Evolutionary conservation across 2,329 filamentous ascomycete genomes (phyloP).

Genomic region (Fusarium piperis): DNA sequence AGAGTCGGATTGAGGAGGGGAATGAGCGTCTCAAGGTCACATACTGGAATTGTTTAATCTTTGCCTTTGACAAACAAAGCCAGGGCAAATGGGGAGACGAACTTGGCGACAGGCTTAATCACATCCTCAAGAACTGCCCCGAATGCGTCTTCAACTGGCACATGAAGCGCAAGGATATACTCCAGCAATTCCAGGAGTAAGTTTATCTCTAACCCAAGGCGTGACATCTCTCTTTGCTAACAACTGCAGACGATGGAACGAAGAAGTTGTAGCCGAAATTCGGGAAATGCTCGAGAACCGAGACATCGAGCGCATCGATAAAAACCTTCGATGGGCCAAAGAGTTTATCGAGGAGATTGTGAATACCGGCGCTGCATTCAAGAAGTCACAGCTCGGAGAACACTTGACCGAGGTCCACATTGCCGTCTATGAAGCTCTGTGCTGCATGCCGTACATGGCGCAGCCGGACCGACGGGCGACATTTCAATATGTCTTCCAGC

Average conservation of each 20-base stretch:
- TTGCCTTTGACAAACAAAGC: conserved; percentile 71
- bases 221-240: conserved; percentile 29
- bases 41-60: conserved; percentile 73
- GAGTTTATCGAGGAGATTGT: conserved; percentile 64
- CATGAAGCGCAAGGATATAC: conserved; percentile 69
- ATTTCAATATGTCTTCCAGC: conserved; percentile 85
- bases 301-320: conserved; percentile 70
- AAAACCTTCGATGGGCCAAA: conserved; percentile 66
- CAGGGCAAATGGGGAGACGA: conserved; percentile 68
- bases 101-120: conserved; percentile 67
- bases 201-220: conserved; percentile 28
- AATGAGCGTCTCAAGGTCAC: conserved; percentile 67
- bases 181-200: conserved; percentile 71
- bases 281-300: conserved; percentile 65
- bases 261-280: conserved; percentile 62
- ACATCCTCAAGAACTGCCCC: conserved; percentile 71
- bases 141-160: conserved; percentile 80
- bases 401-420: conserved; percentile 71
- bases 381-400: conserved; percentile 57
- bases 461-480: conserved; percentile 60
- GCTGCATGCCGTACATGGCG: conserved; percentile 80
- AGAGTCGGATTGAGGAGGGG: conserved; percentile 63
- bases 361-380: conserved; percentile 56
- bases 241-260: conserved; percentile 53
- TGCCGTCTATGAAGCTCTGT: conserved; percentile 87